phyloP scores from a whole-genome alignment of 768 basidiomycete genomes.

The Panellus pusillus region DNA sequence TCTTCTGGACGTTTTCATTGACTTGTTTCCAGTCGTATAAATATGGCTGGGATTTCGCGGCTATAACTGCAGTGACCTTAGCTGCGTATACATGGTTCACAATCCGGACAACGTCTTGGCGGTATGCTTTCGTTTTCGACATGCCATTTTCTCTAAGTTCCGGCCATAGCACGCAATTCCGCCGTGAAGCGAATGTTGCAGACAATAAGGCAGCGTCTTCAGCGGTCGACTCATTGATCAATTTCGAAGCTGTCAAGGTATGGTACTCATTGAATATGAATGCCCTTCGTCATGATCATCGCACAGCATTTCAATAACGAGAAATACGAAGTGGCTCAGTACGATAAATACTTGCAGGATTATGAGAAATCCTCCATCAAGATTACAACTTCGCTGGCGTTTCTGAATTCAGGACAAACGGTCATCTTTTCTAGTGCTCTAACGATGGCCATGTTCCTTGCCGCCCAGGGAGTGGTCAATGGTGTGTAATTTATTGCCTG shows the following conservation, averaged over 20 bases:
- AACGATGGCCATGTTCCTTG: slow-evolving; percentile 94
- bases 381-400: slow-evolving; percentile 92
- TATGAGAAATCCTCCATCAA: slow-evolving; percentile 94
- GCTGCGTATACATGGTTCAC: slow-evolving; percentile 97
- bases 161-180: slow-evolving; percentile 75
- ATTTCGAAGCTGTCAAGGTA: slow-evolving; percentile 98
- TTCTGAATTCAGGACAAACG: slow-evolving; percentile 95
- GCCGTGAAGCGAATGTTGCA: slow-evolving; percentile 91
- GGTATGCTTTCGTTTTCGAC: slow-evolving; percentile 45
- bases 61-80: slow-evolving; percentile 82
- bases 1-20: not conserved
- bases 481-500: slow-evolving; percentile 45
- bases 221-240: slow-evolving; percentile 94
- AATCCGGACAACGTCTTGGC: slow-evolving; percentile 92
- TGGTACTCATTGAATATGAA: slow-evolving; percentile 7
- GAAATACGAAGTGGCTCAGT: slow-evolving; percentile 84
- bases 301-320: slow-evolving; percentile 96
- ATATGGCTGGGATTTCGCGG: slow-evolving; percentile 97
- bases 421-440: slow-evolving; percentile 93
- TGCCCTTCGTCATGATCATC: not conserved
- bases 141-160: slow-evolving; percentile 1
- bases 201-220: slow-evolving; percentile 95
- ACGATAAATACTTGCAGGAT: slow-evolving; percentile 81
- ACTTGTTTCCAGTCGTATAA: slow-evolving; percentile 74
- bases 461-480: slow-evolving; percentile 90